Percentiles rank a stretch among this genome's conserved stretches.
These are phyloP conservation scores for Metschnikowia dekortorum DNA, from an alignment of 805 yeast species.

Conservation along the genomic window DNA sequence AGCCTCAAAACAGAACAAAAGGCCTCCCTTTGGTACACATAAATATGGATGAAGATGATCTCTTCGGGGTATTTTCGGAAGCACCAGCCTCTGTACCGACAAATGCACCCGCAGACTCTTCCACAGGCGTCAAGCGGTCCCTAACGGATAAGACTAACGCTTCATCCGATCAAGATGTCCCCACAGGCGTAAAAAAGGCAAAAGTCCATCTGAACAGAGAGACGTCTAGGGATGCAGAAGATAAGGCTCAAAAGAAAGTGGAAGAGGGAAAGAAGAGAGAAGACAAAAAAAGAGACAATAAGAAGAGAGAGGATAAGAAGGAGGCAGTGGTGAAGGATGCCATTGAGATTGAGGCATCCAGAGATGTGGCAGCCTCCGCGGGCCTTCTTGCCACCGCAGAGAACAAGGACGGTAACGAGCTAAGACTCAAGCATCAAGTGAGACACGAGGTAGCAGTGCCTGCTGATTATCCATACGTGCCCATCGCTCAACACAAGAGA, in stretches of 20 bases:
- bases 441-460: conserved; percentile 98
- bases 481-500: conserved; percentile 85
- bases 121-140: conserved; percentile 1
- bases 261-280: background rate
- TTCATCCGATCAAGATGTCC: background rate
- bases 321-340: conserved; percentile 81
- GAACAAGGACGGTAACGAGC: conserved; percentile 27
- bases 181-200: background rate
- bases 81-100: conserved; percentile 39
- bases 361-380: conserved; percentile 80
- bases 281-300: conserved; percentile 15
- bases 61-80: conserved; percentile 61
- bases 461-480: conserved; percentile 80
- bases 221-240: background rate
- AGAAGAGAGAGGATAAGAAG: conserved; percentile 26
- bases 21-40: background rate
- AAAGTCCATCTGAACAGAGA: background rate
- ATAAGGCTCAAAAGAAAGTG: background rate
- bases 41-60: conserved; percentile 45
- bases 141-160: background rate
- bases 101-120: conserved; percentile 2
- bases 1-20: background rate
- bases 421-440: conserved; percentile 84
- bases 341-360: conserved; percentile 81
- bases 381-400: conserved; percentile 48